phyloP scores from a whole-genome alignment of 345 rosid species.

The Arabis hirsuta region DNA sequence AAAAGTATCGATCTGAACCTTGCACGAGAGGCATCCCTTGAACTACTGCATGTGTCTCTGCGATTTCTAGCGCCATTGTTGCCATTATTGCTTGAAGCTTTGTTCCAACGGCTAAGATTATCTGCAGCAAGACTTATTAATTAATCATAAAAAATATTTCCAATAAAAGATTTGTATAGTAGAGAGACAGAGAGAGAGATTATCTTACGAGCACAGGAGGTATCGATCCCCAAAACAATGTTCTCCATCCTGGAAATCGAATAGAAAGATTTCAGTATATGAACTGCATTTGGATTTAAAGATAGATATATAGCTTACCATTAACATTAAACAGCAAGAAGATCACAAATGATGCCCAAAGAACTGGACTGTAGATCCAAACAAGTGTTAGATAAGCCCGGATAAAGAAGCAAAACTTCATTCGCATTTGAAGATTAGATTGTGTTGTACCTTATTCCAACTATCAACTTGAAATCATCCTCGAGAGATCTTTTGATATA shows the following conservation, averaged over 20 bases:
- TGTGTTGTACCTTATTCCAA: slow-evolving; percentile 75
- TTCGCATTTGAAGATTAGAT: not conserved
- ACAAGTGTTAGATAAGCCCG: not conserved
- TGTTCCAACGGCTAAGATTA: slow-evolving; percentile 88
- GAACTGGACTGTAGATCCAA: slow-evolving; percentile 62
- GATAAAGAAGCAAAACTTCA: not conserved
- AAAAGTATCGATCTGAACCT: slow-evolving; percentile 85
- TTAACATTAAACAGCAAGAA: slow-evolving; percentile 85
- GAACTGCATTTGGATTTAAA: not conserved
- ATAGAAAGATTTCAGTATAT: not conserved
- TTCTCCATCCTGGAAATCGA: slow-evolving; percentile 68
- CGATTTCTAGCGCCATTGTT: slow-evolving; percentile 82
- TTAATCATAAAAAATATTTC: slow-evolving; percentile 6
- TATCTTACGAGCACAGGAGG: slow-evolving; percentile 78
- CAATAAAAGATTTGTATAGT: slow-evolving; percentile 15
- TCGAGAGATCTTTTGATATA: slow-evolving; percentile 90
- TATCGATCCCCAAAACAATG: slow-evolving; percentile 84
- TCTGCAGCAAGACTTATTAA: slow-evolving; percentile 48
- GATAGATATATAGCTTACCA: slow-evolving; percentile 48
- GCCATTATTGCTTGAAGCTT: slow-evolving; percentile 84
- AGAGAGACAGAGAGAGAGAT: not conserved
- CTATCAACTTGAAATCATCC: slow-evolving; percentile 82
- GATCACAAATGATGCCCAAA: slow-evolving; percentile 88
- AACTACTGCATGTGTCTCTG: slow-evolving; percentile 79
- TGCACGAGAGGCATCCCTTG: slow-evolving; percentile 94